These are phyloP conservation scores for Petrea volubilis DNA, from an alignment of 257 asterid genomes.

Conservation along the genomic window DNA sequence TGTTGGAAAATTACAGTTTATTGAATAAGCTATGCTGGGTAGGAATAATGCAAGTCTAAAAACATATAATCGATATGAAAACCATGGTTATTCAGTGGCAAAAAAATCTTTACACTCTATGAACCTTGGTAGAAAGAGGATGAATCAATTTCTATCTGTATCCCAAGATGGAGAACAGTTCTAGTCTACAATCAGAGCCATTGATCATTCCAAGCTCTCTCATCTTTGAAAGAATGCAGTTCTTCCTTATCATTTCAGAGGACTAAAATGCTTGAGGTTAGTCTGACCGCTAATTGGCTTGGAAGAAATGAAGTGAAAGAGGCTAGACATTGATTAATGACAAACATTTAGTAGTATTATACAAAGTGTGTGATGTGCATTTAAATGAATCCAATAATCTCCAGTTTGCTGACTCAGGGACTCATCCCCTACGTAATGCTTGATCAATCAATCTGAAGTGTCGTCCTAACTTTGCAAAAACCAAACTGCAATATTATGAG, in stretches of 20 bases:
- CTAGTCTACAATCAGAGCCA: not conserved
- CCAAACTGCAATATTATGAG: conserved; percentile 7
- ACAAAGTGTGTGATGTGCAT: not conserved
- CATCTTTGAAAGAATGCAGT: not conserved
- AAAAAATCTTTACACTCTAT: conserved; percentile 15
- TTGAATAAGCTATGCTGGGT: not conserved
- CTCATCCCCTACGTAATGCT: not conserved
- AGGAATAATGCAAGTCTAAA: not conserved
- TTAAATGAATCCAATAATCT: conserved; percentile 1
- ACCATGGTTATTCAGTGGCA: conserved; percentile 5
- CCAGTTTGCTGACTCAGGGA: not conserved
- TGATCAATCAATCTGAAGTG: not conserved
- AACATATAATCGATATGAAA: conserved; percentile 1
- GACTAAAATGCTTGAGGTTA: not conserved
- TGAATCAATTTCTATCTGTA: not conserved
- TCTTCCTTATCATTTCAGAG: not conserved
- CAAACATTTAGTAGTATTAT: not conserved
- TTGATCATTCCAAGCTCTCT: not conserved
- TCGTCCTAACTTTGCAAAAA: conserved; percentile 5
- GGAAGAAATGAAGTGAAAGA: not conserved
- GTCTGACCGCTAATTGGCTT: not conserved
- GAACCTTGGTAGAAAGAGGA: not conserved
- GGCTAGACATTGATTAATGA: not conserved
- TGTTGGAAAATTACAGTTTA: not conserved
- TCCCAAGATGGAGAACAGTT: not conserved